Base-by-base conservation (phyloP, 1,139 yeast genomes). In the Saccharomyces hybrid region DNA sequence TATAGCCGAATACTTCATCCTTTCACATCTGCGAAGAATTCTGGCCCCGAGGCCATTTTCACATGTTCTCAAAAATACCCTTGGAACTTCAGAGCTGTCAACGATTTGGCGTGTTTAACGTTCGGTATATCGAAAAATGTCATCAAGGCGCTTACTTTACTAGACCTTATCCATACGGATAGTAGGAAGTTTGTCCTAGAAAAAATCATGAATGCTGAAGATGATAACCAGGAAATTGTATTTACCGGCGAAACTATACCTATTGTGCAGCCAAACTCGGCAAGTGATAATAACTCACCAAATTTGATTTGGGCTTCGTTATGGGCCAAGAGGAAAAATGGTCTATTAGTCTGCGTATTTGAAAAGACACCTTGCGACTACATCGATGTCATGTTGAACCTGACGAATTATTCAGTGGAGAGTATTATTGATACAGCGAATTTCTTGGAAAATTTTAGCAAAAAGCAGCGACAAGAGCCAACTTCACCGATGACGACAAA, bases 331-430 rank as follows among this genome's bases (percentile, higher is more conserved):
- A 76, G 82, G 57, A 83, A 83, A 61, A 84, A 84, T 3, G 82
- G 81, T 51, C 72, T 88, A 58, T 79, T 90, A 54, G 86, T 89
- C 48, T 84, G 95, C 75, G 89, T 88, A 74, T 84, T 91, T 67
- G 97, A 90, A 64, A 95, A 88, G 67, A 87, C 89, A 42, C 87
- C 88, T 1, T 86, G 95, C 68, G 95, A 87, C 70, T 85, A 88
- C 6, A 79, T 87, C 54, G 88, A 84, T 62, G 72, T 88, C n/a
- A 73, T 79, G 25, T 72, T 83, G 38, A 59, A 63, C 49, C 31
- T 64, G 20, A 58, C 59, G n/a, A 64, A 62, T 50, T 67, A 61
- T 54, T 58, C 64, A 9, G 63, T 67, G 7, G 61, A 57, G 4
- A 60, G 58, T 47, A 57, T 67, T 16, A 52, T 59, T 13, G 67